Evolutionary conservation across 2,329 filamentous ascomycete species (phyloP), one percentile per base, ranked within the genome.

Genomic region (Aureobasidium sp.): DNA sequence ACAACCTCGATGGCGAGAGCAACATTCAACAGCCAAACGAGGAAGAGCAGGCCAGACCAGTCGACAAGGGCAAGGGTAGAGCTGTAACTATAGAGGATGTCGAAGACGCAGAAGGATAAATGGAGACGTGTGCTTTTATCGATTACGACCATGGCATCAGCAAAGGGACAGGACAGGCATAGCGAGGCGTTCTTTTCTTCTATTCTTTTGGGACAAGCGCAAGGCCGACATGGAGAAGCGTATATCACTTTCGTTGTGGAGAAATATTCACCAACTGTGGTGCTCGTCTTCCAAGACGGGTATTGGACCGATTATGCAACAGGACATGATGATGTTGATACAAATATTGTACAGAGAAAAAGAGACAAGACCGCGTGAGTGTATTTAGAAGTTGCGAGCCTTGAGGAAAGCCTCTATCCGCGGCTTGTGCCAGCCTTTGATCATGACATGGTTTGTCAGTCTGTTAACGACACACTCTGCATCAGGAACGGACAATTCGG

Each of bases 401-500:
- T 63, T 58, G 54, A 71, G 48, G 53, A 65, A 71, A 48, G 62
- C 57, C 50, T 65, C 61, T n/a, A 70, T 64, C 56, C 61, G 55
- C 21, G 40, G 27, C 60, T 64, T 67, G 27, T 60, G 60, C 47
- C 64, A 61, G 17, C 68, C 68, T 60, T 84, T 88, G 58, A 95
- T 74, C 57, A 85, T 73, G 49, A 97, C 78, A 63, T 95, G 85
- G 47, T 79, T 78, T 39, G 86, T 95, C 47, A 84, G 71, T 30
- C 68, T 65, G 64, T 83, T 83, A 40, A 84, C 73, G 58, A 67
- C 71, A 37, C 84, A 73, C 6, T 81, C 71, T 12, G 78, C 72
- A 45, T 75, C 65, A 24, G 55, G 41, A 34, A 64, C 34, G 3
- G 59, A 57, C 56, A 95, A 68, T 10, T 75, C 77, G 17, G 70